Evolutionary conservation across 2,329 filamentous ascomycete genomes (phyloP).

Genomic region (Arachnomyces sp.): DNA sequence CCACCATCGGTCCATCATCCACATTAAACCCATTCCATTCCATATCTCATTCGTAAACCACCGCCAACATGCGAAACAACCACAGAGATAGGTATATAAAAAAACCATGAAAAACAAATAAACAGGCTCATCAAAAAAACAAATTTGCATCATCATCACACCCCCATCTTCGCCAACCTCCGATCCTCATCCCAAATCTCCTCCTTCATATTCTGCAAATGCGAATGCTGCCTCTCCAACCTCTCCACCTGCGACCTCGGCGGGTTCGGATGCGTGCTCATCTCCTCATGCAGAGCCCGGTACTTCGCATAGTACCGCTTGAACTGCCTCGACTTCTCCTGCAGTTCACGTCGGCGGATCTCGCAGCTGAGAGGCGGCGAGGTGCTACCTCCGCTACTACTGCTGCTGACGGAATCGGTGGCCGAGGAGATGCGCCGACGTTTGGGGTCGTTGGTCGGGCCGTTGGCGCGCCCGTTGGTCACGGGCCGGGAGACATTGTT

Average conservation of each 20-base stretch:
- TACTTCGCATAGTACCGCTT: constrained; percentile 53
- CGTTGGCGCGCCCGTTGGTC: constrained; percentile 29
- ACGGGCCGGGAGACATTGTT: constrained; percentile 13
- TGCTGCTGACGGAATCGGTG: constrained; percentile 21
- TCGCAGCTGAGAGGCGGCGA: constrained; percentile 32
- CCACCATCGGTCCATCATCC: too few species aligned
- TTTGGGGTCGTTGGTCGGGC: constrained; percentile 37
- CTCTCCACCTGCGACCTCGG: constrained; percentile 44
- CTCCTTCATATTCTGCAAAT: constrained; percentile 49
- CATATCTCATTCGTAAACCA: too few species aligned
- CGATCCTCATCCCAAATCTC: constrained; percentile 45
- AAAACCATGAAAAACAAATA: not conserved
- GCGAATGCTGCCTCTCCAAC: constrained; percentile 46
- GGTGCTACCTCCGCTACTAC: constrained; percentile 33
- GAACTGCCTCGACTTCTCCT: constrained; percentile 40
- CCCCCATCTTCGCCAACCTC: constrained; percentile 20
- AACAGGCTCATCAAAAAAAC: not conserved
- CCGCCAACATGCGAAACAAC: too few species aligned
- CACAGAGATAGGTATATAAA: too few species aligned
- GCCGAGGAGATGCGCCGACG: constrained; percentile 29
- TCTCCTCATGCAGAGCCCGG: constrained; percentile 44
- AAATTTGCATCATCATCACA: constrained; percentile 7
- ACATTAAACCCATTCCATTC: too few species aligned
- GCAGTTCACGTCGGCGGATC: constrained; percentile 29
- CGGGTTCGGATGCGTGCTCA: constrained; percentile 32